Evolutionary conservation across 1,139 yeast genomes (phyloP).

Genomic region (Wickerhamomyces sp.): DNA sequence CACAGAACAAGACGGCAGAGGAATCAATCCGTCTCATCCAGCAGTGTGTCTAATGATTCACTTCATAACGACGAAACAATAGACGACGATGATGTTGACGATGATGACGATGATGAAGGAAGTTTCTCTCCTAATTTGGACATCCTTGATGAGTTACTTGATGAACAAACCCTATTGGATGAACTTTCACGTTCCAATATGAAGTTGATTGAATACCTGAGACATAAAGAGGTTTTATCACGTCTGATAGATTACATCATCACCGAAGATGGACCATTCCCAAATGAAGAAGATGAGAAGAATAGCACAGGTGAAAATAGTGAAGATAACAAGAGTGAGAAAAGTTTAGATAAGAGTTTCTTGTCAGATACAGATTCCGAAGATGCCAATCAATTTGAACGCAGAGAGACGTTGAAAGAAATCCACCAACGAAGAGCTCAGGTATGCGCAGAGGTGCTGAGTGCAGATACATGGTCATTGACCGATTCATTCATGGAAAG

Average conservation of each 20-base stretch:
- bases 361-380: slow-evolving; percentile 27
- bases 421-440: slow-evolving; percentile 67
- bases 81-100: slow-evolving; percentile 23
- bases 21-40: slow-evolving; percentile 18
- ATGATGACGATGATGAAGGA: slow-evolving; percentile 11
- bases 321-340: slow-evolving; percentile 19
- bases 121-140: slow-evolving; percentile 30
- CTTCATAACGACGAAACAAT: no score
- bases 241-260: slow-evolving; percentile 66
- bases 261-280: slow-evolving; percentile 21
- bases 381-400: slow-evolving; percentile 25
- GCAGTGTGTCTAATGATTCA: slow-evolving; percentile 18
- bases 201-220: slow-evolving; percentile 70
- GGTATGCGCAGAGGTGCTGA: slow-evolving; percentile 83
- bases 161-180: slow-evolving; percentile 81
- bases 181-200: slow-evolving; percentile 82
- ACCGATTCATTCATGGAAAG: slow-evolving; percentile 89
- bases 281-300: slow-evolving; percentile 17
- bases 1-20: slow-evolving; percentile 8
- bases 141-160: slow-evolving; percentile 63
- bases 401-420: slow-evolving; percentile 44
- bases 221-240: slow-evolving; percentile 66
- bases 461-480: slow-evolving; percentile 92
- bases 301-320: slow-evolving; percentile 17
- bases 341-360: slow-evolving; percentile 17